Conservation (phyloP, 2,329 filamentous ascomycete species). For the Aspergillus udagawae region DNA sequence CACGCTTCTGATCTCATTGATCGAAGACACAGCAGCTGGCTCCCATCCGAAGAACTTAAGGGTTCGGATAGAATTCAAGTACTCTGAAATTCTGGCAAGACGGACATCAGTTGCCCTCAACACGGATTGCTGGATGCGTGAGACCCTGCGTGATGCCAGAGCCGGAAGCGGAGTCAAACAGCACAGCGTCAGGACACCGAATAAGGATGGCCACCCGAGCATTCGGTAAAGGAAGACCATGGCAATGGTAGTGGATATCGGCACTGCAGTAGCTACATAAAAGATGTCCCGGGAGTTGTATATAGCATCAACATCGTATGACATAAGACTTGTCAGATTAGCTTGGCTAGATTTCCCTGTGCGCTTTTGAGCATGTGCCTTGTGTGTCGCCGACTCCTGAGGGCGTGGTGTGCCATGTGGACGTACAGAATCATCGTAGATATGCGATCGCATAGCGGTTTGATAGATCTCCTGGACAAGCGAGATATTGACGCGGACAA, state of each 20-base stretch:
- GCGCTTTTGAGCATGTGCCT: conserved; percentile 14
- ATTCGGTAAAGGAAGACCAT: conserved; percentile 53
- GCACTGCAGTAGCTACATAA: conserved; percentile 44
- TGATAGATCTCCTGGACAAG: conserved; percentile 58
- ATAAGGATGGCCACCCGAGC: conserved; percentile 53
- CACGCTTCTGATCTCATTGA: conserved; percentile 47
- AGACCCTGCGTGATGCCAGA: conserved; percentile 49
- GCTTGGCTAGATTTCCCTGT: conserved; percentile 42
- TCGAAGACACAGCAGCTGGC: conserved; percentile 48
- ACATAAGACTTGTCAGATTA: conserved; percentile 56
- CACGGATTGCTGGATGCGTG: conserved; percentile 49
- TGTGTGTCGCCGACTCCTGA: conserved; percentile 9
- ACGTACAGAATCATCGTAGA: conserved; percentile 45
- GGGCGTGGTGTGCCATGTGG: background rate
- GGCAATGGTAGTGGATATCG: conserved; percentile 47
- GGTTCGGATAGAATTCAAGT: conserved; percentile 54
- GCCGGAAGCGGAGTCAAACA: conserved; percentile 50
- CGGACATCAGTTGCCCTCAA: conserved; percentile 55
- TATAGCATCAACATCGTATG: conserved; percentile 56
- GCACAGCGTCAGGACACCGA: conserved; percentile 49
- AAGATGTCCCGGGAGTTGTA: conserved; percentile 51
- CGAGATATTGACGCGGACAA: conserved; percentile 54
- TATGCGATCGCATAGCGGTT: conserved; percentile 51
- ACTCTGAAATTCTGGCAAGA: conserved; percentile 57
- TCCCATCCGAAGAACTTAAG: conserved; percentile 63